These are phyloP conservation scores for Microdochium nivale DNA, from an alignment of 2,329 filamentous ascomycete species.

Conservation along the genomic window DNA sequence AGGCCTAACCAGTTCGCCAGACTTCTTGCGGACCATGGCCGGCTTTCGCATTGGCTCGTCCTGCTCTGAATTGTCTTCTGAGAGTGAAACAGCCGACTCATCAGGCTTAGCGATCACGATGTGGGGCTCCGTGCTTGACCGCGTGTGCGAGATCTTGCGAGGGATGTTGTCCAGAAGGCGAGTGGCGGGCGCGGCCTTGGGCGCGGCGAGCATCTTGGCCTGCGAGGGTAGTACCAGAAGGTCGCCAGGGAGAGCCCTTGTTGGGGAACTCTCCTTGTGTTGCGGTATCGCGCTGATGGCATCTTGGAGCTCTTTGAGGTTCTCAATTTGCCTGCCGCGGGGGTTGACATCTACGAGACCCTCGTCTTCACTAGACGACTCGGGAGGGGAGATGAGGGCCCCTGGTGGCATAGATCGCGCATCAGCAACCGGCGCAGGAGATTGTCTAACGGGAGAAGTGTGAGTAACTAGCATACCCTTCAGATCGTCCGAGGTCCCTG, in stretches of 20 bases:
- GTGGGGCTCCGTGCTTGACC: slow-evolving; percentile 47
- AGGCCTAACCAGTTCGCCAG: slow-evolving; percentile 88
- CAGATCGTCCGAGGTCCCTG: slow-evolving; percentile 40
- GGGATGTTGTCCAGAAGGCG: slow-evolving; percentile 30
- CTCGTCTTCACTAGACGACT: slow-evolving; percentile 83
- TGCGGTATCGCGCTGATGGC: slow-evolving; percentile 75
- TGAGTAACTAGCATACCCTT: slow-evolving; percentile 34
- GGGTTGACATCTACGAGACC: slow-evolving; percentile 32
- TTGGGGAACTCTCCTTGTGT: slow-evolving; percentile 50
- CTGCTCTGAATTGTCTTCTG: slow-evolving; percentile 54
- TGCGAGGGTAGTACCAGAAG: slow-evolving; percentile 27
- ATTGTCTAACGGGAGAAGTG: slow-evolving; percentile 59
- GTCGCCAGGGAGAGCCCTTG: slow-evolving; percentile 24
- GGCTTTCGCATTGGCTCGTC: slow-evolving; percentile 59
- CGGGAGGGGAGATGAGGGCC: slow-evolving; percentile 84
- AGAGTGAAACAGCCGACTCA: slow-evolving; percentile 40
- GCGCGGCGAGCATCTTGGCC: slow-evolving; percentile 23
- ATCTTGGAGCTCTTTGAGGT: slow-evolving; percentile 63
- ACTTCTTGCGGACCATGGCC: slow-evolving; percentile 96
- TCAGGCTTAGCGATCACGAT: slow-evolving; percentile 35
- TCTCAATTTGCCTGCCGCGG: slow-evolving; percentile 40
- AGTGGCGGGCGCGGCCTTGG: slow-evolving; percentile 38
- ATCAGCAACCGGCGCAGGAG: slow-evolving; percentile 72
- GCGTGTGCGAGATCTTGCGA: slow-evolving; percentile 38
- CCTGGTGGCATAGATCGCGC: slow-evolving; percentile 66